Evolutionary conservation across 306 rosid species (phyloP).

Genomic region (Corylus heterophylla): DNA sequence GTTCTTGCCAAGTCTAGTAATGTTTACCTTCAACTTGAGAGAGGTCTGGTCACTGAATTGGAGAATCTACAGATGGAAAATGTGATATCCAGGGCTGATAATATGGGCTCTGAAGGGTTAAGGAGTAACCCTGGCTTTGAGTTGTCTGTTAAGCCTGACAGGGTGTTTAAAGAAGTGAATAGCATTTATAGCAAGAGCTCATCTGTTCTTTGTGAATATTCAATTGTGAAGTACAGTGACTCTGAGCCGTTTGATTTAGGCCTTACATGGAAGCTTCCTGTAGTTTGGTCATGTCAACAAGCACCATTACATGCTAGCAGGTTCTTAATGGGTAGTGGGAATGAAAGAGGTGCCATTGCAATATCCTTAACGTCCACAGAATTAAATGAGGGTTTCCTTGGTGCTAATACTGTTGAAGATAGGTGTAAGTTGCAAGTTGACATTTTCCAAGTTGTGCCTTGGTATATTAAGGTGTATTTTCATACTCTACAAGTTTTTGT

Average conservation of each 20-base stretch:
- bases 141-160: slow-evolving; percentile 67
- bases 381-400: slow-evolving; percentile 38
- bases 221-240: slow-evolving; percentile 49
- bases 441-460: slow-evolving; percentile 94
- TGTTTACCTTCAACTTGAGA: slow-evolving; percentile 74
- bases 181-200: slow-evolving; percentile 28
- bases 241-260: slow-evolving; percentile 71
- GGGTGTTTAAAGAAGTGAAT: slow-evolving; percentile 54
- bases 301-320: slow-evolving; percentile 83
- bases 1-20: slow-evolving; percentile 77
- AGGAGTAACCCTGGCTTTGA: slow-evolving; percentile 59
- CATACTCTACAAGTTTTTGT: slow-evolving; percentile 71
- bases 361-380: slow-evolving; percentile 73
- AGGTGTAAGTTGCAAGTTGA: slow-evolving; percentile 69
- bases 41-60: slow-evolving; percentile 55
- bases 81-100: slow-evolving; percentile 29
- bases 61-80: slow-evolving; percentile 50
- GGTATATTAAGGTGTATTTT: slow-evolving; percentile 91
- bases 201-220: slow-evolving; percentile 65
- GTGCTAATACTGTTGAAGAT: slow-evolving; percentile 37
- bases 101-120: slow-evolving; percentile 40
- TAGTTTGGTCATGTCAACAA: slow-evolving; percentile 71
- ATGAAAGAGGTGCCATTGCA: slow-evolving; percentile 94
- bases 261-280: slow-evolving; percentile 73
- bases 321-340: slow-evolving; percentile 90